Conservation (phyloP, 2,329 filamentous ascomycete genomes). For the Neofusicoccum laricinum region DNA sequence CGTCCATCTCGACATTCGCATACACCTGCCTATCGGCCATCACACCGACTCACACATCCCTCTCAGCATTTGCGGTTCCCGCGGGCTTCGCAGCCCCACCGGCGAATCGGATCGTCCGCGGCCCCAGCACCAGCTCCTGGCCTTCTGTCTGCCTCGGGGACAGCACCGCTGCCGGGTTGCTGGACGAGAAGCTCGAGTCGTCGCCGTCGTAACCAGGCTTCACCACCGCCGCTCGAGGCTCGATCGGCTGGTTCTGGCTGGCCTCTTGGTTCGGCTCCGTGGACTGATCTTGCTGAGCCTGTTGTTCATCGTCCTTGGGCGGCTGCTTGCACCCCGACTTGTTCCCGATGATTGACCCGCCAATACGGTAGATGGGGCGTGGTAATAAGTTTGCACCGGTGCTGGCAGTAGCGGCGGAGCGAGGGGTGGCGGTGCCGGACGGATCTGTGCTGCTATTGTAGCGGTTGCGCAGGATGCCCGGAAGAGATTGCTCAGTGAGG, state of each 20-base stretch:
- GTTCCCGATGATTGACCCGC: constrained; percentile 31
- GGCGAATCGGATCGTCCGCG: constrained; percentile 8
- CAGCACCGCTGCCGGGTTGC: neutral
- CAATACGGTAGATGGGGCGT: constrained; percentile 32
- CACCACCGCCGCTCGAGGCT: neutral
- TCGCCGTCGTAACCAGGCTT: neutral
- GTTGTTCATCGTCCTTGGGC: neutral
- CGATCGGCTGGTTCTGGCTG: neutral
- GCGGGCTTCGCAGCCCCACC: neutral
- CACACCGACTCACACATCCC: neutral
- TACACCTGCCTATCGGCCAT: too few species aligned
- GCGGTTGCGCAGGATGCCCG: constrained; percentile 25
- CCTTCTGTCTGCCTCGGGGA: neutral
- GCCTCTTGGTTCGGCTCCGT: neutral
- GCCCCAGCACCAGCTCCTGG: neutral
- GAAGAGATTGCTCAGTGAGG: constrained; percentile 24
- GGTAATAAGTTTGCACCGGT: constrained; percentile 26
- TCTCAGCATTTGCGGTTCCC: neutral
- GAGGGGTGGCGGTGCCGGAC: neutral
- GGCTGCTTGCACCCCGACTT: constrained; percentile 7
- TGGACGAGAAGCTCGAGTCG: neutral
- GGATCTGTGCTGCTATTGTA: constrained; percentile 19
- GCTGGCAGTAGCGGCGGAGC: constrained; percentile 14
- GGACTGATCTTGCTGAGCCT: neutral
- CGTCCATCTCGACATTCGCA: too few species aligned